A percentile compares a stretch with the other conserved stretches of the same genome.
phyloP scores from a whole-genome alignment of 2,329 filamentous ascomycete species.

The Pseudogymnoascus sp. region DNA sequence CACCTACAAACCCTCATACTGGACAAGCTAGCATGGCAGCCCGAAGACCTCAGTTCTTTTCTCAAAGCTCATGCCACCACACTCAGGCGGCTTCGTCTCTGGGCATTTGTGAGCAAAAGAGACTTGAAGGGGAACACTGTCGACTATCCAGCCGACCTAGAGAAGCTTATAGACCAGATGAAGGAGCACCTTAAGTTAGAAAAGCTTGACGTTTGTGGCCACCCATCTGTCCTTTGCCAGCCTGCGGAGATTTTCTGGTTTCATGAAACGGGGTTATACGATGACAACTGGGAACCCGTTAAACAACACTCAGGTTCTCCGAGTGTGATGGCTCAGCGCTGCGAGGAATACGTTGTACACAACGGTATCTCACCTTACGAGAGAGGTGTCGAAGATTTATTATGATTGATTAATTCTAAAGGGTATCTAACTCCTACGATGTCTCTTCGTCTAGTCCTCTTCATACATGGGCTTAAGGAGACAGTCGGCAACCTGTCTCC shows the following conservation, averaged over 20 bases:
- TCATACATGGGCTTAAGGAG: not conserved
- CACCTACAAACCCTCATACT: slow-evolving; percentile 1
- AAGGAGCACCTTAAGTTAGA: slow-evolving; percentile 1
- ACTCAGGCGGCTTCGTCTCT: not conserved
- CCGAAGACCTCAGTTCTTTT: not conserved
- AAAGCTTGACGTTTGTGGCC: not conserved
- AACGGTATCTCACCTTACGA: not conserved
- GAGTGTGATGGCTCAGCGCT: slow-evolving; percentile 1
- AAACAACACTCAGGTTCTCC: not conserved
- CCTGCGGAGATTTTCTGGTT: slow-evolving; percentile 4
- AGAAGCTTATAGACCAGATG: not conserved
- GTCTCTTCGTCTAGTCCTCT: not conserved
- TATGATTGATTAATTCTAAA: not conserved
- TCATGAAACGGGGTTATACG: not conserved
- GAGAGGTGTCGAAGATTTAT: not conserved
- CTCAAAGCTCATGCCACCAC: not conserved
- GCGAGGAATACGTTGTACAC: not conserved
- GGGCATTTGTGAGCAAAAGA: not conserved
- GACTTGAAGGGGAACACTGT: not conserved
- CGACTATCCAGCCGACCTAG: not conserved
- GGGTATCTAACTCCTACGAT: not conserved
- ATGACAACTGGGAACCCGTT: not conserved
- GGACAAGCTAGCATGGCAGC: not conserved
- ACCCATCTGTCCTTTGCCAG: not conserved
- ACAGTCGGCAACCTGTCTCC: not conserved